These are phyloP conservation scores for Jatropha multifida DNA, from an alignment of 441 rosid genomes.

Conservation along the genomic window DNA sequence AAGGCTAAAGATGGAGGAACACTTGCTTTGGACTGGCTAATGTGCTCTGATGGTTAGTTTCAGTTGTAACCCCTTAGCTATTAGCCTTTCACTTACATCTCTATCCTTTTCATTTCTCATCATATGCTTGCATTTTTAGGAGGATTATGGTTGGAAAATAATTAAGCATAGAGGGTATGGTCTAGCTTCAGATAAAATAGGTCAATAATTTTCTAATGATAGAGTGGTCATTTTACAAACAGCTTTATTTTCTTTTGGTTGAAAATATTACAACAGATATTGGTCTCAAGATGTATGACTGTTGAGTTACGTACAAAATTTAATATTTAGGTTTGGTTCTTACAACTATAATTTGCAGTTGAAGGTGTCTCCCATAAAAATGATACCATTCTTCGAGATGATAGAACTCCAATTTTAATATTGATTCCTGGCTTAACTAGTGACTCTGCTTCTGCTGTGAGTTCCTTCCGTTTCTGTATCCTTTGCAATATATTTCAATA, in stretches of 20 bases:
- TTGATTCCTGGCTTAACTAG: constrained; percentile 60
- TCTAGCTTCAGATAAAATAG: not conserved
- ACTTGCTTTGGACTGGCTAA: constrained; percentile 56
- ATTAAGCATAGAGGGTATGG: not conserved
- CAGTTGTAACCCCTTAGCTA: not conserved
- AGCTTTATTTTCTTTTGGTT: not conserved
- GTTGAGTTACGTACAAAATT: not conserved
- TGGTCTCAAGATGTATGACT: not conserved
- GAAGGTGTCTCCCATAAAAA: constrained; percentile 20
- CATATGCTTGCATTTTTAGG: not conserved
- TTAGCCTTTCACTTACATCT: not conserved
- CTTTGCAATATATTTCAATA: not conserved
- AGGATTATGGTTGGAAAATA: not conserved
- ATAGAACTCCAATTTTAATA: constrained; percentile 40
- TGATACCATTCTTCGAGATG: constrained; percentile 26
- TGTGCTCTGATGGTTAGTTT: constrained; percentile 37
- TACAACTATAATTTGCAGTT: constrained; percentile 30
- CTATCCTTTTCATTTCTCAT: not conserved
- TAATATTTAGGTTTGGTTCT: constrained; percentile 3
- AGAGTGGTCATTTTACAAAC: not conserved
- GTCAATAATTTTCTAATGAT: not conserved
- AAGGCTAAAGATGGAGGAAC: constrained; percentile 48
- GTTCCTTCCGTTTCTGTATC: constrained; percentile 17
- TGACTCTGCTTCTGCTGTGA: constrained; percentile 48
- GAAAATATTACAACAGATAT: not conserved